A percentile compares a stretch with the other conserved stretches of the same genome.
Evolutionary conservation across 139 green algal genomes (phyloP).

Genomic region (Yamagishiella unicocca): DNA sequence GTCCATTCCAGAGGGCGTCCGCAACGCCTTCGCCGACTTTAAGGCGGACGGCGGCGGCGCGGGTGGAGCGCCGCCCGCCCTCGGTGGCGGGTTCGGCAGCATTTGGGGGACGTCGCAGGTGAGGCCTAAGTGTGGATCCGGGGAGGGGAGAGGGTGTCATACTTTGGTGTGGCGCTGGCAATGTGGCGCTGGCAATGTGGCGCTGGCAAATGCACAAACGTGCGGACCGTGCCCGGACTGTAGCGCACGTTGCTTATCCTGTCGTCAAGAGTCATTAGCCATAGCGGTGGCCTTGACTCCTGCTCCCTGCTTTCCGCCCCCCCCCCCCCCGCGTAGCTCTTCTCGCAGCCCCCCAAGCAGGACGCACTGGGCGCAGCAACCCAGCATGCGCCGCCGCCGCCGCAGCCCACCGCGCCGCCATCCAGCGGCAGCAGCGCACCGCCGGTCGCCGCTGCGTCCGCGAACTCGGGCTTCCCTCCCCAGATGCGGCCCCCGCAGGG

Average conservation of each 20-base stretch:
- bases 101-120: conserved; percentile 31
- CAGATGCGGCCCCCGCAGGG: neutral
- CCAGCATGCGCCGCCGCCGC: neutral
- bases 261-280: no score
- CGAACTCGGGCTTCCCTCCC: neutral
- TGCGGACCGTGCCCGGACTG: no score
- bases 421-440: neutral
- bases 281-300: no score
- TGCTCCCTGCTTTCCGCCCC: no score
- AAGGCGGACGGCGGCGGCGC: neutral
- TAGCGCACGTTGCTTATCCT: no score
- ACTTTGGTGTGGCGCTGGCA: no score
- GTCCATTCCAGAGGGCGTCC: conserved; percentile 17
- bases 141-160: no score
- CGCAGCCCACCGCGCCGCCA: neutral
- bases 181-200: no score
- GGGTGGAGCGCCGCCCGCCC: neutral
- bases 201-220: no score
- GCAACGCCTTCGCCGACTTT: conserved; percentile 26
- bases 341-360: neutral
- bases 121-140: no score
- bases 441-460: neutral
- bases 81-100: conserved; percentile 15
- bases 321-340: conserved; percentile 9
- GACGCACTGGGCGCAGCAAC: no score